A percentile compares a stretch with the other conserved stretches of the same genome.
Evolutionary conservation across 1,284 basidiomycete species (phyloP).

Genomic region (Violaceomyces palustris): DNA sequence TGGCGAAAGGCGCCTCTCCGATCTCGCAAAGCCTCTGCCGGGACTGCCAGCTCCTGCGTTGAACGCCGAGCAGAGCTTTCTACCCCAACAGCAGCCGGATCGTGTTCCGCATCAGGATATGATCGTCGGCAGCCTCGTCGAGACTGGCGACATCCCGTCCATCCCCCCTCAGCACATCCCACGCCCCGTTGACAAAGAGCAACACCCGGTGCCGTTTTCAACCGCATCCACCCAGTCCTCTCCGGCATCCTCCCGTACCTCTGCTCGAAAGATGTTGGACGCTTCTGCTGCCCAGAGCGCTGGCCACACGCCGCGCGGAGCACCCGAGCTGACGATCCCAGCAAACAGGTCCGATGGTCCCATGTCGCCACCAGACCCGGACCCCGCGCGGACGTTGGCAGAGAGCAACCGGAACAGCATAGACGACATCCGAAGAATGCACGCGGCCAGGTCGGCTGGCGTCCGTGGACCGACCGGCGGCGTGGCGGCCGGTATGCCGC

Average conservation of each 20-base stretch:
- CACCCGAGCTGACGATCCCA: constrained; percentile 9
- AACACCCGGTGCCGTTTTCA: neutral
- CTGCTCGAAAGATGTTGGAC: neutral
- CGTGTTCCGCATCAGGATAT: neutral
- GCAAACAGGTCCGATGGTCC: constrained; percentile 11
- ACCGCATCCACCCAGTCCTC: constrained; percentile 4
- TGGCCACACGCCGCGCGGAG: constrained; percentile 15
- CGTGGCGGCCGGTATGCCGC: too few species aligned
- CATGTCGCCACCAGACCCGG: constrained; percentile 29
- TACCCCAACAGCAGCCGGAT: constrained; percentile 5
- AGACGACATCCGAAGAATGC: constrained; percentile 41
- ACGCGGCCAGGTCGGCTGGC: constrained; percentile 30
- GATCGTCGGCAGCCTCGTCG: constrained; percentile 1
- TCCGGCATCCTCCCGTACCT: neutral
- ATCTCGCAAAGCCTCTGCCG: constrained; percentile 25
- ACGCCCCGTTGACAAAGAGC: constrained; percentile 11
- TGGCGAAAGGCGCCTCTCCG: constrained; percentile 1
- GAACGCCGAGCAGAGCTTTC: constrained; percentile 18
- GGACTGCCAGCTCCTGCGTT: constrained; percentile 10
- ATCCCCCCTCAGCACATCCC: constrained; percentile 41
- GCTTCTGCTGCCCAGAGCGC: neutral
- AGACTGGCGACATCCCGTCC: constrained; percentile 5
- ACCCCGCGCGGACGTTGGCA: constrained; percentile 32
- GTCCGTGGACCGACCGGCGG: too few species aligned
- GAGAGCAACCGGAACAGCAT: constrained; percentile 42